A percentile compares a stretch with the other conserved stretches of the same genome.
Conservation (phyloP, 177 flowering plant species). For the Telopea speciosissima region DNA sequence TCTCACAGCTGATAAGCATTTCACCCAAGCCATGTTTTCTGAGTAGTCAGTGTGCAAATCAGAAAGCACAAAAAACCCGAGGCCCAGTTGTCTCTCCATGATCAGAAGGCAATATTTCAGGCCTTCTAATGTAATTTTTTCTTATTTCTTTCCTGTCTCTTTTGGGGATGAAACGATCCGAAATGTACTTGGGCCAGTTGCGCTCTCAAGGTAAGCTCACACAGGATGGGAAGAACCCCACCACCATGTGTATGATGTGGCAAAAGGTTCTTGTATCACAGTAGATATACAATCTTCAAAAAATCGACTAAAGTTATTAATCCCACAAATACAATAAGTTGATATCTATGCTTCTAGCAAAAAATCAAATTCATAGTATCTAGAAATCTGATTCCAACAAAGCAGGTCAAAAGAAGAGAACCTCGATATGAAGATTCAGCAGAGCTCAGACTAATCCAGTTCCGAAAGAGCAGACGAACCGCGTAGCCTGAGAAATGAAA, state of each 20-base stretch:
- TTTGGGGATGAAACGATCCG: neutral
- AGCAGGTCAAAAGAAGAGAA: too few relatives aligned
- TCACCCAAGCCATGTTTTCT: slow-evolving; percentile 73
- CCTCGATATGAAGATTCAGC: too few relatives aligned
- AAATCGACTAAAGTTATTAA: too few relatives aligned
- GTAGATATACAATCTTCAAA: too few relatives aligned
- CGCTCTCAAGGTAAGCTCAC: slow-evolving; percentile 4
- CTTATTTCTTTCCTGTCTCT: slow-evolving; percentile 1
- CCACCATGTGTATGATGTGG: slow-evolving; percentile 10
- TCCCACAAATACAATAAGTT: too few relatives aligned
- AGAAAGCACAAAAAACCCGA: slow-evolving; percentile 61
- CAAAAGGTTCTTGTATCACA: neutral
- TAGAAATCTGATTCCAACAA: too few relatives aligned
- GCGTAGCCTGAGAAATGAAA: too few relatives aligned
- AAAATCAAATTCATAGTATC: too few relatives aligned
- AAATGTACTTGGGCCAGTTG: neutral
- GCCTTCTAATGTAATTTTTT: slow-evolving; percentile 15
- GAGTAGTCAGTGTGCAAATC: slow-evolving; percentile 78
- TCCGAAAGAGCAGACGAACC: too few relatives aligned
- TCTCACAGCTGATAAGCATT: slow-evolving; percentile 27
- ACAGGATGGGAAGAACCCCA: slow-evolving; percentile 10
- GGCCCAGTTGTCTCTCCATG: slow-evolving; percentile 17
- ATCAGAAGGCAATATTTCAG: slow-evolving; percentile 20
- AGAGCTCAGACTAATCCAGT: too few relatives aligned
- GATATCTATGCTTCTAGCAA: too few relatives aligned